Evolutionary conservation across 108 stramenopile species (phyloP).

Genomic region (Nitzschia sp.): DNA sequence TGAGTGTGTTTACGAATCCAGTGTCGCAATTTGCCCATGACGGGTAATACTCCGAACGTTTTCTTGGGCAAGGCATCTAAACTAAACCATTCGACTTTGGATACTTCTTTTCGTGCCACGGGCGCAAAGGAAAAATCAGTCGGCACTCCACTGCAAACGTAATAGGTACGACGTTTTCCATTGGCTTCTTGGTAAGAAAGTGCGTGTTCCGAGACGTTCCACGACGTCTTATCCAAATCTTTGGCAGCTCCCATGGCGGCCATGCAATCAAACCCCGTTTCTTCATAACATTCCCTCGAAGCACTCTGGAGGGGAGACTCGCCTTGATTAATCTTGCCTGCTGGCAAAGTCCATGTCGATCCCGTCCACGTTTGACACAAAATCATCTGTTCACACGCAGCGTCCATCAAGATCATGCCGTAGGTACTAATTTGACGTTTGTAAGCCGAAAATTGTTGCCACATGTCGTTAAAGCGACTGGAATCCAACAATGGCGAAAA

Average conservation of each 20-base stretch:
- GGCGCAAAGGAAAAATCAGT: conserved; percentile 82
- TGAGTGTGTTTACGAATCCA: conserved; percentile 64
- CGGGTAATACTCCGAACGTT: conserved; percentile 76
- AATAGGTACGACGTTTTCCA: conserved; percentile 76
- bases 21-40: conserved; percentile 53
- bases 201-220: conserved; percentile 38
- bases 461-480: conserved; percentile 62
- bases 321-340: conserved; percentile 88
- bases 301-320: conserved; percentile 74
- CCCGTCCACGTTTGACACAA: conserved; percentile 72
- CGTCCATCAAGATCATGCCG: conserved; percentile 77
- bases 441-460: conserved; percentile 71
- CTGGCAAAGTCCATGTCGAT: conserved; percentile 78
- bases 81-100: conserved; percentile 64
- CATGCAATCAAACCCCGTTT: conserved; percentile 89
- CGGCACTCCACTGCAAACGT: conserved; percentile 83
- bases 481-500: conserved; percentile 63
- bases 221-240: conserved; percentile 8
- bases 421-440: conserved; percentile 82
- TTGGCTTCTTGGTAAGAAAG: conserved; percentile 56
- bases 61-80: conserved; percentile 65
- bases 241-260: conserved; percentile 46
- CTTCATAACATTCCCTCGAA: conserved; percentile 89
- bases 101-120: conserved; percentile 85
- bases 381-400: conserved; percentile 52